Percentiles rank a stretch among this genome's conserved stretches.
Evolutionary conservation across 176 grass and related monocot genomes (phyloP).

Genomic region (Canna indica): DNA sequence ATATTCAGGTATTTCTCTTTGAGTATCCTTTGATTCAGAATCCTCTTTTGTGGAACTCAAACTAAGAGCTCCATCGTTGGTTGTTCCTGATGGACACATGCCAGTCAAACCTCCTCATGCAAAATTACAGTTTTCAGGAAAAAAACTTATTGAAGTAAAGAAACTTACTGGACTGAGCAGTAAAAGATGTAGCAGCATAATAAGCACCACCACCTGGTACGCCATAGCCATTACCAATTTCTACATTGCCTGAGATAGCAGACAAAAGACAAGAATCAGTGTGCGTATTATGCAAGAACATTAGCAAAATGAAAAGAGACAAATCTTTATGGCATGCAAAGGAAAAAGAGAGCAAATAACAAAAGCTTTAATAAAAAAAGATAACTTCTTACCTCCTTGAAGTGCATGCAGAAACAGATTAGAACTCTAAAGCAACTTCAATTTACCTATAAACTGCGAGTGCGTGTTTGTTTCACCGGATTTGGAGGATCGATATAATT

Average conservation of each 20-base stretch:
- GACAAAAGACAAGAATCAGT: not conserved
- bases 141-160: slow-evolving; percentile 1
- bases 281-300: not conserved
- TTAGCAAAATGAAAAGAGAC: not conserved
- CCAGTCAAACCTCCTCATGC: not conserved
- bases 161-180: slow-evolving; percentile 45
- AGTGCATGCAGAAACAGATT: not conserved
- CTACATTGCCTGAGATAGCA: slow-evolving; percentile 47
- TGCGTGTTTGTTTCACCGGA: too few species aligned
- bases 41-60: not conserved
- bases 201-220: slow-evolving; percentile 94
- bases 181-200: slow-evolving; percentile 44
- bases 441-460: too few species aligned
- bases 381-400: not conserved
- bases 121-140: slow-evolving; percentile 17
- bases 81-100: slow-evolving; percentile 28
- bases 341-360: not conserved
- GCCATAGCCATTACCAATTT: slow-evolving; percentile 99
- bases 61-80: slow-evolving; percentile 28
- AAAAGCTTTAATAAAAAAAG: not conserved
- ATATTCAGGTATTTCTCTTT: slow-evolving; percentile 61
- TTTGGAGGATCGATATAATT: too few species aligned
- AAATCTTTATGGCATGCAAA: not conserved
- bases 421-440: not conserved
- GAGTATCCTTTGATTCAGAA: slow-evolving; percentile 34